phyloP scores from a whole-genome alignment of 768 basidiomycete species.

The Macrolepiota albuminosa region DNA sequence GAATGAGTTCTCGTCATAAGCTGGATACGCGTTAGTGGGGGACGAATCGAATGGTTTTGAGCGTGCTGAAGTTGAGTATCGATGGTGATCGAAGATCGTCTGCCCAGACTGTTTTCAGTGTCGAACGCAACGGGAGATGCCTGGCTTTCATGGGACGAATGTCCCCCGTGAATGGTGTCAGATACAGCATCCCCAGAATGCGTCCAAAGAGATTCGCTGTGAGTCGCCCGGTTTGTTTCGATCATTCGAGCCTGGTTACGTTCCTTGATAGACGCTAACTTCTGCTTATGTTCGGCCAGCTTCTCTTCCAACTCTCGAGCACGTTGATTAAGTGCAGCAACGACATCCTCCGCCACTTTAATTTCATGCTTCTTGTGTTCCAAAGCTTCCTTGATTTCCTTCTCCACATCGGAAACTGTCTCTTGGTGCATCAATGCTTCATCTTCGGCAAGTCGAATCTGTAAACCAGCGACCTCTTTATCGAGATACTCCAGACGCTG shows the following conservation, averaged over 20 bases:
- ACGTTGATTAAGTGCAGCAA: slow-evolving; percentile 56
- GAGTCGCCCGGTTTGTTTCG: slow-evolving; percentile 24
- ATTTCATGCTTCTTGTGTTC: slow-evolving; percentile 58
- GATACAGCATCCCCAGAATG: not conserved
- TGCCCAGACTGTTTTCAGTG: slow-evolving; percentile 4
- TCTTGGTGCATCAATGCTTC: slow-evolving; percentile 41
- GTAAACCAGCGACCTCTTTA: slow-evolving; percentile 54
- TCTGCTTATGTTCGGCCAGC: slow-evolving; percentile 58
- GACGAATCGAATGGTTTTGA: slow-evolving; percentile 21
- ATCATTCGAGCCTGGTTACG: slow-evolving; percentile 48
- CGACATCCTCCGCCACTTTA: slow-evolving; percentile 60
- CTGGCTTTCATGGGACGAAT: slow-evolving; percentile 13
- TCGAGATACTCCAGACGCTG: slow-evolving; percentile 56
- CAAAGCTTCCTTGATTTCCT: slow-evolving; percentile 47
- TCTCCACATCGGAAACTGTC: slow-evolving; percentile 46
- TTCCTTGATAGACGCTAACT: slow-evolving; percentile 53
- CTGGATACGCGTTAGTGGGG: slow-evolving; percentile 29
- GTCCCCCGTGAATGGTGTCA: slow-evolving; percentile 12
- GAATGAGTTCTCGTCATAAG: slow-evolving; percentile 38
- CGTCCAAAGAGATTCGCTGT: slow-evolving; percentile 17
- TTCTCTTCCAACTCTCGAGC: slow-evolving; percentile 72
- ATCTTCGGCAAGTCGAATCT: slow-evolving; percentile 51
- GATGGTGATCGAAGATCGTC: slow-evolving; percentile 12
- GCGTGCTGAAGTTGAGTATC: slow-evolving; percentile 20
- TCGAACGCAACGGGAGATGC: slow-evolving; percentile 7